A percentile compares a stretch with the other conserved stretches of the same genome.
Evolutionary conservation across 2,329 filamentous ascomycete genomes (phyloP).

Genomic region (Ophiocordyceps camponoti-rufipedis): DNA sequence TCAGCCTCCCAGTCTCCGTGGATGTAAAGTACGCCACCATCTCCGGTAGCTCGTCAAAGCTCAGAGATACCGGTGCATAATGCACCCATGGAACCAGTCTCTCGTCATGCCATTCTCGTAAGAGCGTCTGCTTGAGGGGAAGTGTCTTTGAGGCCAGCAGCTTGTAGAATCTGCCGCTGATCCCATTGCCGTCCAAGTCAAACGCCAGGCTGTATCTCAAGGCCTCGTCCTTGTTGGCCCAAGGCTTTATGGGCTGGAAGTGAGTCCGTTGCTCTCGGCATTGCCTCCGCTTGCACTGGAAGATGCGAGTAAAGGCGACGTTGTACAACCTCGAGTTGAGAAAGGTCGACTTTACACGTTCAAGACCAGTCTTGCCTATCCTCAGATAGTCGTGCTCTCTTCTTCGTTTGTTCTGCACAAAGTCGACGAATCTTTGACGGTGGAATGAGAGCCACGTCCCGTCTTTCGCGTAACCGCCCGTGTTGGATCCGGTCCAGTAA

Average conservation of each 20-base stretch:
- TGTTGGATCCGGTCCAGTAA: background rate
- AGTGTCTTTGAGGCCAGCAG: slow-evolving; percentile 26
- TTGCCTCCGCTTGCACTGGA: too few species aligned
- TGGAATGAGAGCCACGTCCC: background rate
- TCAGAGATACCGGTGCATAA: slow-evolving; percentile 36
- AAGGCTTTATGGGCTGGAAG: slow-evolving; percentile 13
- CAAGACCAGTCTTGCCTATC: background rate
- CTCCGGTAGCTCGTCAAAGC: slow-evolving; percentile 28
- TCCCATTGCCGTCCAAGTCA: slow-evolving; percentile 37
- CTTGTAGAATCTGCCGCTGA: slow-evolving; percentile 33
- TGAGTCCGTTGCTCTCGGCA: slow-evolving; percentile 8
- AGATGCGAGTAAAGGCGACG: too few species aligned
- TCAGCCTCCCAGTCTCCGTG: too few species aligned
- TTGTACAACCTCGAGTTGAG: background rate
- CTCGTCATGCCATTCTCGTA: slow-evolving; percentile 41
- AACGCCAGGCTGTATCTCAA: slow-evolving; percentile 23
- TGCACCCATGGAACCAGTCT: slow-evolving; percentile 36
- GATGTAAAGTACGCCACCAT: too few species aligned
- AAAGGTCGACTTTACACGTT: background rate
- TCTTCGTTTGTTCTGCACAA: background rate
- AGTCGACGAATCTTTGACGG: background rate
- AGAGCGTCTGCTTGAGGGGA: slow-evolving; percentile 31
- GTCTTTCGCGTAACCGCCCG: background rate
- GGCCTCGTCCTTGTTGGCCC: slow-evolving; percentile 16
- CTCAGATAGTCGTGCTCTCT: background rate